phyloP scores from a whole-genome alignment of 306 rosid species.

The Medicago ruthenica region DNA sequence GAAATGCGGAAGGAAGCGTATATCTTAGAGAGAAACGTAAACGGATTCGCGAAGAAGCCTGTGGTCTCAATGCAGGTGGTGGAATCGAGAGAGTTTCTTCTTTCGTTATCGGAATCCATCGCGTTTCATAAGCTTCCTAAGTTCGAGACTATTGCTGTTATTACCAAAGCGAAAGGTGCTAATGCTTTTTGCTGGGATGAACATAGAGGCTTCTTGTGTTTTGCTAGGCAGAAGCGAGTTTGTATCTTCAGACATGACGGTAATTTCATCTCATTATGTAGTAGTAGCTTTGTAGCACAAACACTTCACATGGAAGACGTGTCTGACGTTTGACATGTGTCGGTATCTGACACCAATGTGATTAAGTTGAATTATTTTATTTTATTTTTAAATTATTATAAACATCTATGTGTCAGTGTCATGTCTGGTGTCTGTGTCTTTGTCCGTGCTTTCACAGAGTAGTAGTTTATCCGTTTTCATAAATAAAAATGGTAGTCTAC shows the following conservation, averaged over 20 bases:
- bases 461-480: too few species aligned
- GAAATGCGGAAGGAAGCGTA: constrained; percentile 45
- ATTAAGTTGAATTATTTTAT: too few species aligned
- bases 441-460: too few species aligned
- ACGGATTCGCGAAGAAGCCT: constrained; percentile 71
- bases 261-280: constrained; percentile 37
- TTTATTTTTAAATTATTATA: too few species aligned
- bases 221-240: constrained; percentile 86
- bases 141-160: constrained; percentile 80
- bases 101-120: constrained; percentile 90
- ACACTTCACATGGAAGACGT: too few species aligned
- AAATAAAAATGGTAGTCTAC: too few species aligned
- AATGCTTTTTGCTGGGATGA: constrained; percentile 87
- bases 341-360: too few species aligned
- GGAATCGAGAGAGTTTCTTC: constrained; percentile 75
- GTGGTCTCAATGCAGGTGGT: constrained; percentile 76
- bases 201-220: constrained; percentile 86
- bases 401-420: too few species aligned
- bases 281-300: too few species aligned
- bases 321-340: too few species aligned
- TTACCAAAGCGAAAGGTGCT: constrained; percentile 95
- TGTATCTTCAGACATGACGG: constrained; percentile 94
- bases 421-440: too few species aligned
- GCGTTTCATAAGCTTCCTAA: constrained; percentile 81
- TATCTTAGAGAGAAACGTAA: constrained; percentile 58